These are phyloP conservation scores for Yamadazyma dushanensis DNA, from an alignment of 1,139 yeast genomes.

Conservation along the genomic window DNA sequence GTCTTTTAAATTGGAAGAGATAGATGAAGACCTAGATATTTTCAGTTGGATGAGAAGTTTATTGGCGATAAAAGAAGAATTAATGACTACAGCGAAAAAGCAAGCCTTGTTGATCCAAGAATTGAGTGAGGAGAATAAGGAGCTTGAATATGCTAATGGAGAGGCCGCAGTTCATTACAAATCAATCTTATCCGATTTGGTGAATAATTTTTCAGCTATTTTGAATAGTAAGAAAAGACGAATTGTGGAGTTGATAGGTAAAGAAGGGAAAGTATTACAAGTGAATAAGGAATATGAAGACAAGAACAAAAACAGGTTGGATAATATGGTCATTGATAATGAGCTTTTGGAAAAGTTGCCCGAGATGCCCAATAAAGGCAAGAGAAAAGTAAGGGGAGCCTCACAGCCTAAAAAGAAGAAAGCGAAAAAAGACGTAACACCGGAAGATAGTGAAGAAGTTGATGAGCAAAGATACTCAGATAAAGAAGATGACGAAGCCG, in stretches of 20 bases:
- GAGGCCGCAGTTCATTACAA: conserved; percentile 22
- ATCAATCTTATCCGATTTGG: conserved; percentile 31
- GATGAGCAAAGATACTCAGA: neutral
- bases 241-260: conserved; percentile 29
- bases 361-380: conserved; percentile 1
- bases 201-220: conserved; percentile 36
- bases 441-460: neutral
- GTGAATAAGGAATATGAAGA: conserved; percentile 24
- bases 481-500: neutral
- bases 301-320: conserved; percentile 21
- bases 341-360: conserved; percentile 15
- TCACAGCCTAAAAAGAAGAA: neutral
- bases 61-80: conserved; percentile 8
- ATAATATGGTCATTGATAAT: conserved; percentile 19
- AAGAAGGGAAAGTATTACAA: conserved; percentile 14
- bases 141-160: conserved; percentile 9
- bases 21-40: conserved; percentile 13
- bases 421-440: conserved; percentile 3
- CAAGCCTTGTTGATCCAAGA: conserved; percentile 1
- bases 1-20: conserved; percentile 9
- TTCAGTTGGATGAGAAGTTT: conserved; percentile 14
- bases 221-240: conserved; percentile 36
- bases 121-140: conserved; percentile 9
- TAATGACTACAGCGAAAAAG: neutral
- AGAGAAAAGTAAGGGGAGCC: conserved; percentile 2